Percentiles rank a stretch among this genome's conserved stretches.
phyloP scores from a whole-genome alignment of 257 asterid species.

The Scutellaria barbata region DNA sequence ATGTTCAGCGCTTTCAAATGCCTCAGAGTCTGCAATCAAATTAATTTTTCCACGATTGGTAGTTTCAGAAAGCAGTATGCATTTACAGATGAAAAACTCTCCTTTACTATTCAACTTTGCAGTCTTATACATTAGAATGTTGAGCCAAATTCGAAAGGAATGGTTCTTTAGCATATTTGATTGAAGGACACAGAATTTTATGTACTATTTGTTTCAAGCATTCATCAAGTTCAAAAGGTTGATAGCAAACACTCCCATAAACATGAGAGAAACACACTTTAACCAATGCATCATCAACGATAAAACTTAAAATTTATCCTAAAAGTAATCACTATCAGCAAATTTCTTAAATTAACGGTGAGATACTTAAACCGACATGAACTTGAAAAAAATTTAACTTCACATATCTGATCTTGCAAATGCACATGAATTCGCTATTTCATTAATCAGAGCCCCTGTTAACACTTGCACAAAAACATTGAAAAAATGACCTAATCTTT shows the following conservation, averaged over 20 bases:
- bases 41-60: not conserved
- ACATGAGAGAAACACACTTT: not conserved
- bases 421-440: not conserved
- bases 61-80: slow-evolving; percentile 16
- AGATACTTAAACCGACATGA: not conserved
- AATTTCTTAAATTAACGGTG: not conserved
- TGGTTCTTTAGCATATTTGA: not conserved
- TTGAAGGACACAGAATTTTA: not conserved
- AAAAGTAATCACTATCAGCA: slow-evolving; percentile 5
- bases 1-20: not conserved
- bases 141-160: not conserved
- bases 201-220: not conserved
- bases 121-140: not conserved
- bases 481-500: not conserved
- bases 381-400: not conserved
- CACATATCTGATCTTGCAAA: not conserved
- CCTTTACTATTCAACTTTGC: not conserved
- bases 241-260: not conserved
- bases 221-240: not conserved
- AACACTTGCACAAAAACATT: not conserved
- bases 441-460: not conserved
- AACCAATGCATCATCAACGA: not conserved
- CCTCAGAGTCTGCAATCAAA: not conserved
- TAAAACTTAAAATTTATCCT: not conserved
- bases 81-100: not conserved